phyloP scores from a whole-genome alignment of 2,329 filamentous ascomycete species.

The Rhexocercosporidium sp. region DNA sequence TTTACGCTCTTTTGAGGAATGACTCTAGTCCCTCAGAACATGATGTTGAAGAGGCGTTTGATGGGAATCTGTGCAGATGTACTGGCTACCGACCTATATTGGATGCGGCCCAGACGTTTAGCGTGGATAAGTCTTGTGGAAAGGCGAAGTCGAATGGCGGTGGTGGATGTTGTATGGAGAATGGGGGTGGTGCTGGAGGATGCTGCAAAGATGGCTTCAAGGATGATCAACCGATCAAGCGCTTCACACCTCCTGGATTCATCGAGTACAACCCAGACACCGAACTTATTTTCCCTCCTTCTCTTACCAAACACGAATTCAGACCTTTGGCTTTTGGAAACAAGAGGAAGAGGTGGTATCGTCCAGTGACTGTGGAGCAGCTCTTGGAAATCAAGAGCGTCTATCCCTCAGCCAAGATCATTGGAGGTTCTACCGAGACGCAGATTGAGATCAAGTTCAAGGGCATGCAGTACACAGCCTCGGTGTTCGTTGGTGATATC shows the following conservation, averaged over 20 bases:
- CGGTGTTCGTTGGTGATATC: conserved; percentile 93
- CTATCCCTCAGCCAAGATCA: conserved; percentile 87
- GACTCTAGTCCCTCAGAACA: conserved; percentile 77
- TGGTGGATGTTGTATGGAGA: conserved; percentile 75
- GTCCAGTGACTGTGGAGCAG: conserved; percentile 85
- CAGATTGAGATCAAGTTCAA: conserved; percentile 99
- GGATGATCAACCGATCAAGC: conserved; percentile 61
- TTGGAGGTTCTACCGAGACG: conserved; percentile 94
- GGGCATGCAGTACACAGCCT: conserved; percentile 85
- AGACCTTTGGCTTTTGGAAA: conserved; percentile 88
- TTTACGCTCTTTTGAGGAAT: conserved; percentile 92
- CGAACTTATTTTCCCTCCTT: conserved; percentile 91
- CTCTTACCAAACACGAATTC: conserved; percentile 81
- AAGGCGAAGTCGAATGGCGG: conserved; percentile 56
- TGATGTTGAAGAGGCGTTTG: conserved; percentile 94
- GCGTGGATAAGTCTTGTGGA: conserved; percentile 52
- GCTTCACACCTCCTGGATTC: conserved; percentile 86
- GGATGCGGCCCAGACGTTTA: conserved; percentile 92
- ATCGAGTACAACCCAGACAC: conserved; percentile 95
- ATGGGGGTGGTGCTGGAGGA: conserved; percentile 52
- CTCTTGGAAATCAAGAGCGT: conserved; percentile 89
- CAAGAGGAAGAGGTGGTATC: conserved; percentile 92
- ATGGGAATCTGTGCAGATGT: conserved; percentile 92
- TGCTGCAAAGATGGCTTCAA: conserved; percentile 71
- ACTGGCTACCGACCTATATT: conserved; percentile 95